These are phyloP conservation scores for Phylloporus scabripes DNA, from an alignment of 768 basidiomycete genomes.

Conservation along the genomic window DNA sequence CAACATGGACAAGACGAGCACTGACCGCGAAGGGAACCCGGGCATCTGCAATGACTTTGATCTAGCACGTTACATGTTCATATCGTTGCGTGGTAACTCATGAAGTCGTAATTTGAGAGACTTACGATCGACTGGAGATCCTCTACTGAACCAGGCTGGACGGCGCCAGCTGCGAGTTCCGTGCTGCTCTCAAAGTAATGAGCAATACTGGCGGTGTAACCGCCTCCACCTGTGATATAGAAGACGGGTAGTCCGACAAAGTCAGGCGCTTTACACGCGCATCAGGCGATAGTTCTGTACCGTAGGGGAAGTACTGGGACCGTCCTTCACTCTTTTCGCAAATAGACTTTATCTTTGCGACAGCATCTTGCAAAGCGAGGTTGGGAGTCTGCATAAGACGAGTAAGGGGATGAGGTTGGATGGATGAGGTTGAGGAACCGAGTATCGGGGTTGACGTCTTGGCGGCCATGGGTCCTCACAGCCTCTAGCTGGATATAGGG, in stretches of 20 bases:
- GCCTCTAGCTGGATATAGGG: neutral
- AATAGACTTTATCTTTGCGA: neutral
- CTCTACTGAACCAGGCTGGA: conserved; percentile 10
- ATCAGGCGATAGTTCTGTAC: neutral
- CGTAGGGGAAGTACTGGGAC: conserved; percentile 8
- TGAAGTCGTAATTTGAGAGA: neutral
- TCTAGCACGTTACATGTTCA: neutral
- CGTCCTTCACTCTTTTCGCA: neutral
- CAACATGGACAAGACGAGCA: neutral
- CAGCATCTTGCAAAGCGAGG: neutral
- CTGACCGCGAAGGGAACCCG: conserved; percentile 13
- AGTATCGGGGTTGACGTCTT: neutral
- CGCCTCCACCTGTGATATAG: conserved; percentile 5
- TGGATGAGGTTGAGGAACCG: neutral
- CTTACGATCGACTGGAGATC: conserved; percentile 9
- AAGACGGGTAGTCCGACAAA: neutral
- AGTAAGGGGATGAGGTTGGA: neutral
- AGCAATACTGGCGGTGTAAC: conserved; percentile 9
- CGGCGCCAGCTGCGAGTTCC: conserved; percentile 5
- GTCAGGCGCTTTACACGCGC: neutral
- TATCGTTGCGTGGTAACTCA: too few species aligned
- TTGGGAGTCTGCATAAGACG: neutral
- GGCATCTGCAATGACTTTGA: conserved; percentile 6
- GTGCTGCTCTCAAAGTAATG: conserved; percentile 14
- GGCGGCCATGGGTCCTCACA: neutral